Conservation (phyloP, 2,329 filamentous ascomycete genomes). For the Beauveria sp. region DNA sequence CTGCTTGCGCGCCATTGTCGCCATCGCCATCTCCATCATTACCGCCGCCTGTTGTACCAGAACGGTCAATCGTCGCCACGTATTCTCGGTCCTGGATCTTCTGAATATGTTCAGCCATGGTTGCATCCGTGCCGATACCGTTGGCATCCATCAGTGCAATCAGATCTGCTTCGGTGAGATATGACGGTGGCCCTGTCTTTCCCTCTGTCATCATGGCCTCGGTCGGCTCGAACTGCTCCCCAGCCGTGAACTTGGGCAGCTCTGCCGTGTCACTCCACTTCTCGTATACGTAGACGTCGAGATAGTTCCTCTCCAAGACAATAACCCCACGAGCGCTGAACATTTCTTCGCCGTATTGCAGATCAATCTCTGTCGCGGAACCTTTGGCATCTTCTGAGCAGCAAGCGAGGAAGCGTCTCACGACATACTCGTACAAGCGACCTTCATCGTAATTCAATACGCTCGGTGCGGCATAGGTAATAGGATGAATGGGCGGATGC, state of each 20-base stretch:
- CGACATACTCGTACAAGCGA: slow-evolving; percentile 86
- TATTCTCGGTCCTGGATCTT: slow-evolving; percentile 92
- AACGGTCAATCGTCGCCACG: slow-evolving; percentile 55
- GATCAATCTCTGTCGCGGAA: slow-evolving; percentile 74
- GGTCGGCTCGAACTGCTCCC: slow-evolving; percentile 78
- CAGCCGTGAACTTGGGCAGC: slow-evolving; percentile 69
- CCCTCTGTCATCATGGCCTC: slow-evolving; percentile 87
- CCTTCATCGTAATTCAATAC: slow-evolving; percentile 61
- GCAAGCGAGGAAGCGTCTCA: slow-evolving; percentile 85
- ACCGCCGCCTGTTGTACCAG: slow-evolving; percentile 27
- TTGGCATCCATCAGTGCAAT: slow-evolving; percentile 98
- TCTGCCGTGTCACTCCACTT: slow-evolving; percentile 87
- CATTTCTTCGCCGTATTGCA: slow-evolving; percentile 73
- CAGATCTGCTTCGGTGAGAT: slow-evolving; percentile 89
- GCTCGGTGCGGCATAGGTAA: slow-evolving; percentile 67
- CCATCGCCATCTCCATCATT: slow-evolving; percentile 27
- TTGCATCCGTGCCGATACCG: slow-evolving; percentile 95
- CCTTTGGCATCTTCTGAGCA: slow-evolving; percentile 93
- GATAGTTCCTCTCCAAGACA: slow-evolving; percentile 83
- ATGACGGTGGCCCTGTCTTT: slow-evolving; percentile 77
- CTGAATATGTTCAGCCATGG: slow-evolving; percentile 97
- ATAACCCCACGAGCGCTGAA: slow-evolving; percentile 80
- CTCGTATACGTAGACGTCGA: slow-evolving; percentile 93
- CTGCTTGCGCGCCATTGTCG: not conserved
- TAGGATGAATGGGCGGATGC: slow-evolving; percentile 93